phyloP scores from a whole-genome alignment of 352 stramenopile species.

The Globisporangium apiculatum region DNA sequence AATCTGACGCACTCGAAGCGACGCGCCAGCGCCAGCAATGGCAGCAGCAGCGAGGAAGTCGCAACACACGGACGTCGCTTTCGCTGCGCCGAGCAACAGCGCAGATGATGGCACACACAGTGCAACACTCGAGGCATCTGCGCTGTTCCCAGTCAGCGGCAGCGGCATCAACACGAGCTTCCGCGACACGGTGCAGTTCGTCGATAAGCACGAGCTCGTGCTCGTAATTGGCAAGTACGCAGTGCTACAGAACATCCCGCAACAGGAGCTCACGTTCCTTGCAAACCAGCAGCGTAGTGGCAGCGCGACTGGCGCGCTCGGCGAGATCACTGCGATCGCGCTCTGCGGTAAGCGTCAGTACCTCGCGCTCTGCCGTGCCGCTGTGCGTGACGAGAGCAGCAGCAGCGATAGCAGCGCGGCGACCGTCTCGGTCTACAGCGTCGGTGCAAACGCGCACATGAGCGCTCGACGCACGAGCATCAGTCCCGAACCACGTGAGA shows the following conservation, averaged over 20 bases:
- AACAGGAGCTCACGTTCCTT: constrained; percentile 51
- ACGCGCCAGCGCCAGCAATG: no score
- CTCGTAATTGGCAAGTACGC: constrained; percentile 57
- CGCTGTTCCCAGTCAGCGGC: constrained; percentile 25
- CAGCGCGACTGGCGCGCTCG: constrained; percentile 17
- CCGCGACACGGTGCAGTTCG: constrained; percentile 45
- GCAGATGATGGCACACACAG: no score
- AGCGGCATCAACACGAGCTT: constrained; percentile 43
- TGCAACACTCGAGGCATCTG: no score
- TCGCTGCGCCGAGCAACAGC: no score
- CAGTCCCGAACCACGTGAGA: constrained; percentile 4
- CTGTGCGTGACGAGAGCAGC: constrained; percentile 9
- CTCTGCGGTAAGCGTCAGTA: constrained; percentile 49
- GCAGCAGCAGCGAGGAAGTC: no score
- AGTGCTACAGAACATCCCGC: constrained; percentile 59
- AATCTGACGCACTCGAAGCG: no score
- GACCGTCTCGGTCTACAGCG: constrained; percentile 32
- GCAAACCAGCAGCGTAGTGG: constrained; percentile 14
- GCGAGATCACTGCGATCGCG: constrained; percentile 63
- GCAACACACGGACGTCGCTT: no score
- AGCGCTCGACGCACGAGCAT: not conserved
- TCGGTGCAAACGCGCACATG: constrained; percentile 1
- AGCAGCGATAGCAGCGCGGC: constrained; percentile 10
- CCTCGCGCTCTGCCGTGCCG: constrained; percentile 45
- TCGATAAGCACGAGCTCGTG: constrained; percentile 56